Evolutionary conservation across 1,284 basidiomycete genomes (phyloP).

Genomic region (Xerocomus minutiporus): DNA sequence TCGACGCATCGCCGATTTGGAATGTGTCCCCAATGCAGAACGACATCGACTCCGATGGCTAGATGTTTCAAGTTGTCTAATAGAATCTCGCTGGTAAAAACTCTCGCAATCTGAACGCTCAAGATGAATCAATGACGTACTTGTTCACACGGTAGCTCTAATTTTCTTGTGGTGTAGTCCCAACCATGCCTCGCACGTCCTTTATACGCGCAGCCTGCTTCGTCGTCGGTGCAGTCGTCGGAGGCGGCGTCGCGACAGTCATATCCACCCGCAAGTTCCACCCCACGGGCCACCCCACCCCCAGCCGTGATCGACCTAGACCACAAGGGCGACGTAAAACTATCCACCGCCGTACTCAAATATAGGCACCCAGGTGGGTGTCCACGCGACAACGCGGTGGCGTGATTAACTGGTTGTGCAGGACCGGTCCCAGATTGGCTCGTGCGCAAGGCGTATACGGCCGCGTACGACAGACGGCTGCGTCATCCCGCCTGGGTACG

Average conservation of each 20-base stretch:
- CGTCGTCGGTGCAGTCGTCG: conserved; percentile 64
- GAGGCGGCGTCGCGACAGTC: conserved; percentile 58
- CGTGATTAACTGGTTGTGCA: conserved; percentile 27
- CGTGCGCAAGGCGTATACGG: conserved; percentile 66
- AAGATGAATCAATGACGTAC: too few species aligned
- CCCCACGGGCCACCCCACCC: neutral
- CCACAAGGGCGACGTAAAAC: conserved; percentile 32
- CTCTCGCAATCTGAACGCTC: too few species aligned
- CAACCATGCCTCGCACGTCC: too few species aligned
- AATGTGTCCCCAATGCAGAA: too few species aligned
- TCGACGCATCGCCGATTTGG: too few species aligned
- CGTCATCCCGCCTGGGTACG: conserved; percentile 91
- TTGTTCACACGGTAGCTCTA: too few species aligned
- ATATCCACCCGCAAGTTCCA: conserved; percentile 34
- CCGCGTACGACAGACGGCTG: conserved; percentile 86
- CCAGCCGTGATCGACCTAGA: conserved; percentile 38
- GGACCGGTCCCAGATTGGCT: conserved; percentile 84
- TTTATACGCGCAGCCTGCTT: conserved; percentile 65
- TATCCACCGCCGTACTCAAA: conserved; percentile 42
- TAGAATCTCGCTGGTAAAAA: too few species aligned
- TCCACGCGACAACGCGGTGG: neutral
- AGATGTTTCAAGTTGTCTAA: too few species aligned
- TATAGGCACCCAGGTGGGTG: conserved; percentile 67
- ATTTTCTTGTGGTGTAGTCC: too few species aligned
- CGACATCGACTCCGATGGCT: too few species aligned